These are phyloP conservation scores for Reutealis trisperma DNA, from an alignment of 345 rosid species.

Conservation along the genomic window DNA sequence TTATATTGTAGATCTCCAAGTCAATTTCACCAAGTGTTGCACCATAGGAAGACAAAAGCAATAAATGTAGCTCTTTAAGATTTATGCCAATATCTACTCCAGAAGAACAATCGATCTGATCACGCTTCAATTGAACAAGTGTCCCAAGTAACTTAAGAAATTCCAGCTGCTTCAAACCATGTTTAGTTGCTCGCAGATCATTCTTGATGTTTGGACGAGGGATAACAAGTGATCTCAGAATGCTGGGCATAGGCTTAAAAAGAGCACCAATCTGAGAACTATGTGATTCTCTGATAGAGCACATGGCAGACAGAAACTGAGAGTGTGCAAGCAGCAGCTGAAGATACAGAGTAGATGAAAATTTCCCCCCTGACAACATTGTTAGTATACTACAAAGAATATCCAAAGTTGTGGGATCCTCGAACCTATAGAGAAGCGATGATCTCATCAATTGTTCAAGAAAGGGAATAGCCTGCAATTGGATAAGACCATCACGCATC, in stretches of 20 bases:
- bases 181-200: conserved; percentile 33
- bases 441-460: conserved; percentile 66
- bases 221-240: conserved; percentile 55
- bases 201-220: conserved; percentile 32
- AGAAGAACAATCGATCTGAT: conserved; percentile 29
- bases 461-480: conserved; percentile 60
- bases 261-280: conserved; percentile 50
- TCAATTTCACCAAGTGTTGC: conserved; percentile 77
- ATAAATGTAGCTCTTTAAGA: conserved; percentile 58
- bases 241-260: conserved; percentile 72
- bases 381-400: conserved; percentile 49
- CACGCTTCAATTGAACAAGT: conserved; percentile 41
- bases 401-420: conserved; percentile 64
- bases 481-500: conserved; percentile 56
- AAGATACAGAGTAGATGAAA: conserved; percentile 52
- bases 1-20: conserved; percentile 63
- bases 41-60: conserved; percentile 87
- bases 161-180: conserved; percentile 51
- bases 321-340: conserved; percentile 80
- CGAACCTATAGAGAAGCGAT: conserved; percentile 72
- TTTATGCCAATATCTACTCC: conserved; percentile 57
- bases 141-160: conserved; percentile 67
- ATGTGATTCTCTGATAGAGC: conserved; percentile 39
- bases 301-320: conserved; percentile 63
- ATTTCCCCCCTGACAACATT: conserved; percentile 55